Conservation (phyloP, 495 filamentous ascomycete species). For the Tuber indicum region DNA sequence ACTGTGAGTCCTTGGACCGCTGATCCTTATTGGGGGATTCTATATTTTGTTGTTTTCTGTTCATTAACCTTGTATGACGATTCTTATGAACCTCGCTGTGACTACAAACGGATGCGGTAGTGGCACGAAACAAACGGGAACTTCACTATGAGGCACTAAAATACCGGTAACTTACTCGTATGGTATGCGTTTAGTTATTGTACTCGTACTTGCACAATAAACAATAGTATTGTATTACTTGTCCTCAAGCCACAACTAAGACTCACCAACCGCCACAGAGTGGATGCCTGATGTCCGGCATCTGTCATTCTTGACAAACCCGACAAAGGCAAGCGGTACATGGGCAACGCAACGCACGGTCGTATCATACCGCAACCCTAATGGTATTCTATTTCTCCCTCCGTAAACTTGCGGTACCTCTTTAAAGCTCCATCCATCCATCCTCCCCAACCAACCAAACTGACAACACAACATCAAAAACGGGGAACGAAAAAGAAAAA, state of each 20-base stretch:
- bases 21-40: neutral
- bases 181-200: too few species aligned
- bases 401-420: constrained; percentile 1
- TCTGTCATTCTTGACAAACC: neutral
- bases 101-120: too few species aligned
- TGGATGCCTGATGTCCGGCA: too few species aligned
- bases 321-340: neutral
- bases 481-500: neutral
- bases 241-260: neutral
- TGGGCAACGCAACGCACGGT: neutral
- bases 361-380: neutral
- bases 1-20: neutral
- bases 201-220: neutral
- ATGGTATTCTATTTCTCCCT: neutral
- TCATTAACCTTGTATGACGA: too few species aligned
- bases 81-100: too few species aligned
- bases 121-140: too few species aligned
- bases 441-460: constrained; percentile 5
- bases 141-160: too few species aligned
- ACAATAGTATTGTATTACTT: neutral
- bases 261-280: neutral
- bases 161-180: too few species aligned
- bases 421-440: neutral
- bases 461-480: neutral
- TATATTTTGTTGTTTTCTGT: neutral